phyloP scores from a whole-genome alignment of 2,329 filamentous ascomycete genomes.

The Tolypocladium tropicale region DNA sequence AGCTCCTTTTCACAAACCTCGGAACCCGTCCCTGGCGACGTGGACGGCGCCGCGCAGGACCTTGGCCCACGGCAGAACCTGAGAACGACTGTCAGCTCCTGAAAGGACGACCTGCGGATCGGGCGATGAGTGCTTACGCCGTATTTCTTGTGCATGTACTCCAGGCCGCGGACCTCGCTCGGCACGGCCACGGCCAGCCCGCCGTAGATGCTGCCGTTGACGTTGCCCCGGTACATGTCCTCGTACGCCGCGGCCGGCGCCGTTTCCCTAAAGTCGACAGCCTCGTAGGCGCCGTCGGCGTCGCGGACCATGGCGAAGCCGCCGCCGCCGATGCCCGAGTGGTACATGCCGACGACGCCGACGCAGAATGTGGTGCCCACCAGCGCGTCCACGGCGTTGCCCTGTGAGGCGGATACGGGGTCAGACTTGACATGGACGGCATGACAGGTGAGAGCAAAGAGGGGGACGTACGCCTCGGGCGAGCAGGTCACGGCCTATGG shows the following conservation, averaged over 20 bases:
- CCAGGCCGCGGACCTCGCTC: constrained; percentile 67
- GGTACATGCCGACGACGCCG: constrained; percentile 67
- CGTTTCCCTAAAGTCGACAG: constrained; percentile 82
- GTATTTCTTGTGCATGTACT: constrained; percentile 65
- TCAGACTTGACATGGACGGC: not conserved
- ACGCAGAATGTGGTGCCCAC: constrained; percentile 67
- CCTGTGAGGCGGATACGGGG: constrained; percentile 25
- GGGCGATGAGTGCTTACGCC: constrained; percentile 32
- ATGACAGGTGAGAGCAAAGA: not conserved
- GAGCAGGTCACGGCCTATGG: constrained; percentile 56
- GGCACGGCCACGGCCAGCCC: constrained; percentile 66
- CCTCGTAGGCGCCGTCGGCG: constrained; percentile 66
- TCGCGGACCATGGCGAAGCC: constrained; percentile 79
- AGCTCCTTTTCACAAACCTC: constrained; percentile 16
- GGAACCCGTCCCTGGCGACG: constrained; percentile 65
- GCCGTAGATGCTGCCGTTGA: constrained; percentile 54
- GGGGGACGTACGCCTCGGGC: constrained; percentile 33
- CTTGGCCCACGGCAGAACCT: constrained; percentile 55
- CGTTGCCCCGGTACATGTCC: constrained; percentile 75
- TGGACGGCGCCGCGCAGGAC: constrained; percentile 66
- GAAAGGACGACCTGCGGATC: not conserved
- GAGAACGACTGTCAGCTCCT: not conserved
- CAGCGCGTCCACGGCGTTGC: constrained; percentile 68
- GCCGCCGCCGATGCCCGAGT: constrained; percentile 77
- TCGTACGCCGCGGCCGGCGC: constrained; percentile 72